Evolutionary conservation across 164 flowering plant genomes (phyloP).

Genomic region (Protea cynaroides): DNA sequence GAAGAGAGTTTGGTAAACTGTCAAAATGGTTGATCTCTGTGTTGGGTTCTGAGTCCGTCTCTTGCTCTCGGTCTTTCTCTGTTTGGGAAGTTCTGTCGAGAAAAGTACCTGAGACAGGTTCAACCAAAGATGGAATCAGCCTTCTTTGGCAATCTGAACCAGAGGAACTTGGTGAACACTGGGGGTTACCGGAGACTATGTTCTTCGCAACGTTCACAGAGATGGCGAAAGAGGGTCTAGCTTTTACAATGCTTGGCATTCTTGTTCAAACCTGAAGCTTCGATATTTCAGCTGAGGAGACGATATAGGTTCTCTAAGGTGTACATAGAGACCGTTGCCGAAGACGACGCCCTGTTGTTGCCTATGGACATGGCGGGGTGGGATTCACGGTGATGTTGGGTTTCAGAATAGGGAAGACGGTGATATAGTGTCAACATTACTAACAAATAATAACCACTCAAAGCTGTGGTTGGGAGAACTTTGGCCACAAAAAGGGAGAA

Average conservation of each 20-base stretch:
- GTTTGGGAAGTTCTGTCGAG: conserved; percentile 45
- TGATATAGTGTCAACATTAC: conserved; percentile 70
- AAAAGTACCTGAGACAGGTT: conserved; percentile 51
- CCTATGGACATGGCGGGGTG: conserved; percentile 19
- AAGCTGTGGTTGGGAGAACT: too few relatives aligned
- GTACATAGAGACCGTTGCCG: conserved; percentile 65
- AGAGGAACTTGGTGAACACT: conserved; percentile 43
- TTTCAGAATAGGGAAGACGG: conserved; percentile 56
- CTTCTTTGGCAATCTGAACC: conserved; percentile 58
- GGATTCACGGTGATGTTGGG: conserved; percentile 82
- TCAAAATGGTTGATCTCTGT: conserved; percentile 54
- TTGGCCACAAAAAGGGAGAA: too few relatives aligned
- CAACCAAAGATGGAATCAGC: conserved; percentile 86
- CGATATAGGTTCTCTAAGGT: conserved; percentile 67
- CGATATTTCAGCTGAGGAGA: conserved; percentile 46
- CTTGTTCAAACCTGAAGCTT: conserved; percentile 42
- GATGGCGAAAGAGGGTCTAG: conserved; percentile 73
- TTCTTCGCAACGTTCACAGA: conserved; percentile 63
- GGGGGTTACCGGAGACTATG: conserved; percentile 54
- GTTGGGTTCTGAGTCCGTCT: background rate
- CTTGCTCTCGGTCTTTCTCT: conserved; percentile 12
- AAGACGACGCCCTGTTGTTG: conserved; percentile 19
- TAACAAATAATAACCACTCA: too few relatives aligned
- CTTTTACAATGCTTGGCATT: conserved; percentile 53
- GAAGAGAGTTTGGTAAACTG: conserved; percentile 58